Base-by-base conservation (phyloP, 345 rosid species). In the Aethionema arabicum region DNA sequence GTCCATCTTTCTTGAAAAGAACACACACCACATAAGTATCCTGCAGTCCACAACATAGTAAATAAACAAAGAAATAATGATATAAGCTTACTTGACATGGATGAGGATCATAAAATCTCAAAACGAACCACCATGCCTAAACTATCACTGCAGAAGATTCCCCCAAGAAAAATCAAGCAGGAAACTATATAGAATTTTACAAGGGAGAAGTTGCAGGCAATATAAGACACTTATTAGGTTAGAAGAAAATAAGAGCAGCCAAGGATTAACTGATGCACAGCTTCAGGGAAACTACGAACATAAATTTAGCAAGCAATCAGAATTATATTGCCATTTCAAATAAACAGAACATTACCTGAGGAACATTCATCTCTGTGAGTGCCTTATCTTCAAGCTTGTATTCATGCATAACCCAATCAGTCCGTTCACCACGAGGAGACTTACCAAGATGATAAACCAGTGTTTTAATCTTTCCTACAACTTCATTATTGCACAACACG, bases 381-480 rank as follows among this genome's bases (percentile, higher is more conserved):
- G 6, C 69, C 58, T 74, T 75, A 12, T 81, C 85, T 16, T 76
- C 68, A 29, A 91, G 79, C 60, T 81, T 79, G 60, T 92, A 88
- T 37, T 92, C 95, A 16, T 89, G 86, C 86, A 92, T 89, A 6
- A 92, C 83, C 98, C 96, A 92, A 58, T 92, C 82, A 5, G 98
- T 92, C 39, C 95, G 61, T 7, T 63, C 72, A 15, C 83, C 85
- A n/a, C 65, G 51, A 11, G 84, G 85, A 0, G 80, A 77, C 67
- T 77, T 79, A 2, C 90, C 91, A 11, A 4, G 42, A 48, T 89
- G 89, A 54, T 80, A 92, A 68, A 92, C 64, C 70, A 92, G 60
- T 14, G 85, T 87, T 65, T 76, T 89, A 2, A 64, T 87, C 86
- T 49, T 85, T 4, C 98, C 98, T 7, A 74, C 83, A 16, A 67